phyloP scores from a whole-genome alignment of 805 yeast genomes.

The Grigorovia yakushimaensis region DNA sequence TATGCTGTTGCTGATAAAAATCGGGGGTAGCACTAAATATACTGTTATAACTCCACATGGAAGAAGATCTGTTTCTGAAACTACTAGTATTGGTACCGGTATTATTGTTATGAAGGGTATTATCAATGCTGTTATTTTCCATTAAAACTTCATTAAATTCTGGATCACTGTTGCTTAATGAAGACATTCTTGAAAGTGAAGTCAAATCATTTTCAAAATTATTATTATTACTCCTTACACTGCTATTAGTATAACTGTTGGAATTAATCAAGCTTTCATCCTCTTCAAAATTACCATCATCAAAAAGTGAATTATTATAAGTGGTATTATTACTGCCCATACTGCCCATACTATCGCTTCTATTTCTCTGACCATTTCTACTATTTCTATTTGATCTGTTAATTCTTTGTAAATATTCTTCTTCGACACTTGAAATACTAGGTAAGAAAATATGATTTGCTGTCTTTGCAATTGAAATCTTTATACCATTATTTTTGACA shows the following conservation, averaged over 20 bases:
- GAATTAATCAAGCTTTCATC: not conserved
- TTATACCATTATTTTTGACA: slow-evolving; percentile 9
- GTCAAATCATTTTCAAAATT: not conserved
- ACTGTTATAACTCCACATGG: not conserved
- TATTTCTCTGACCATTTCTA: not conserved
- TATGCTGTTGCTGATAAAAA: not conserved
- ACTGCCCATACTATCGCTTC: not conserved
- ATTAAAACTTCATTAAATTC: not conserved
- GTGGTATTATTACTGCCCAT: not conserved
- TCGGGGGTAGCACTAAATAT: not conserved
- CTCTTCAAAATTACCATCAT: not conserved
- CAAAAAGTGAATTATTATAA: not conserved
- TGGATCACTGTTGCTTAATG: not conserved
- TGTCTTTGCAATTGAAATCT: slow-evolving; percentile 25
- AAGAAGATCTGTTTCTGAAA: not conserved
- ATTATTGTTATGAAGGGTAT: not conserved
- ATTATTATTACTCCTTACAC: not conserved
- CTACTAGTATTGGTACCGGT: not conserved
- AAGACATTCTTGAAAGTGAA: not conserved
- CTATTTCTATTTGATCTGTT: slow-evolving; percentile 4
- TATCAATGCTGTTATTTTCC: not conserved
- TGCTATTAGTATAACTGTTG: too few species aligned
- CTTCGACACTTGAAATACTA: slow-evolving; percentile 21
- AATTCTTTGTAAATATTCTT: slow-evolving; percentile 20
- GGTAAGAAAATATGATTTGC: slow-evolving; percentile 31